Evolutionary conservation across 176 grass and related monocot genomes (phyloP), one percentile per base, ranked within the genome.

Genomic region (Lolium perenne): DNA sequence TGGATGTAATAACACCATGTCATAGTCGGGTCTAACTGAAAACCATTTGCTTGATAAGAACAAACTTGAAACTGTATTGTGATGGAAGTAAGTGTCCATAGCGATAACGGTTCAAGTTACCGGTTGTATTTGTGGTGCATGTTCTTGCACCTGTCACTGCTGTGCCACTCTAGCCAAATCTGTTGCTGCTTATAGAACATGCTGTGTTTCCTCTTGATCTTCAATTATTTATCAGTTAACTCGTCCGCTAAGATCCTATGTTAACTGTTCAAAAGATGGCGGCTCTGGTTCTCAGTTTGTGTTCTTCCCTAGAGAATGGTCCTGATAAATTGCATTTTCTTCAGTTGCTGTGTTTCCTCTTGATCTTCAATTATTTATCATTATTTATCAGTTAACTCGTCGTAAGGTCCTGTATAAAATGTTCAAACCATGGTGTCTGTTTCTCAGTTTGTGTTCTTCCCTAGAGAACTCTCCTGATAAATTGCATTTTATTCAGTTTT

Each of bases 1-100:
- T 77, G 17, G 64, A 83, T 90, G 84, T 83, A 83, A 86, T 86
- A 73, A 72, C 73, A 40, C 15, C 10, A 18, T 76, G 7, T 38
- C n/a, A 48, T 72, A 63, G 78, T 55, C 53, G 78, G 79, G 8
- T 11, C 29, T 77, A 57, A 86, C 60, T 43, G 61, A 71, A 78
- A 87, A 29, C 20, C 66, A 40, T 72, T 79, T 83, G 84, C 80
- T 83, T 50, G 46, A 68, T 76, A 79, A 68, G 38, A 80, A 72
- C 68, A 87, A 61, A 76, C 63, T 78, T 67, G 81, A 50, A 20
- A 60, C 38, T 15, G 23, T 61, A 40, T 60, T 66, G 48, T 0
- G 26, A 29, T 80, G 75, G 81, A 78, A 38, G 21, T 12, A 83
- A 46, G 61, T 61, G 51, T 54, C 71, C 40, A 74, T 23, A 75